Evolutionary conservation across 371 early-diverging fungal species (phyloP), one percentile per base, ranked within the genome.

Genomic region (Cokeromyces recurvatus): DNA sequence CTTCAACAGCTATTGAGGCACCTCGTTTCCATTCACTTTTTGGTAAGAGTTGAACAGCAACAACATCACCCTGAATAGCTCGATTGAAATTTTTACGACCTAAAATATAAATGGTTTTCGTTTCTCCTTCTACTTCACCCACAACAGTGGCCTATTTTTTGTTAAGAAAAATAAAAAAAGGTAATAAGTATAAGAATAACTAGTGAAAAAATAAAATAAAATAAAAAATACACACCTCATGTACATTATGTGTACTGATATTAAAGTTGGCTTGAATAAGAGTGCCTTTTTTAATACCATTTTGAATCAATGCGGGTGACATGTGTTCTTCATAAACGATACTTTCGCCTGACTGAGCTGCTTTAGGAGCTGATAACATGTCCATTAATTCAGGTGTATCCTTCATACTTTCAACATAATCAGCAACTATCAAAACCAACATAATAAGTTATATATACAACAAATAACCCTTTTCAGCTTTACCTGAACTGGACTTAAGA

Each of bases 61-160:
- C 84, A 17, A 77, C 71, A 64, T 97, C 97, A 12, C 95, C 97
- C 40, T 96, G 90, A 17, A 95, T 79, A 35, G 86, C 89, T 20
- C 98, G 85, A 57, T 96, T 98, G 75, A 96, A 74, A 53, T 89
- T 58, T 35, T 72, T 69, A 4, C 95, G 81, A 25, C 97, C 97
- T 2, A 87, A 44, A 35, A 98, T 84, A 48, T 84, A 77, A 17
- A 98, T 74, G 1, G 81, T 80, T 21, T 65, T 68, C 32, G 85
- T 84, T 42, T 78, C 79, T 32, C 89, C 92, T 43, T 90, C 79
- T 3, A 91, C 76, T 35, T 77, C 78, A 2, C 88, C 84, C 35
- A 78, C 73, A 14, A 97, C 79, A 11, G 86, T 82, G 10, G 91
- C 94, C 78, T 78, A 59, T 34, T 4, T 4, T 14, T 34, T 15